Evolutionary conservation across 2,329 filamentous ascomycete genomes (phyloP).

Genomic region (Penicillium sp.): DNA sequence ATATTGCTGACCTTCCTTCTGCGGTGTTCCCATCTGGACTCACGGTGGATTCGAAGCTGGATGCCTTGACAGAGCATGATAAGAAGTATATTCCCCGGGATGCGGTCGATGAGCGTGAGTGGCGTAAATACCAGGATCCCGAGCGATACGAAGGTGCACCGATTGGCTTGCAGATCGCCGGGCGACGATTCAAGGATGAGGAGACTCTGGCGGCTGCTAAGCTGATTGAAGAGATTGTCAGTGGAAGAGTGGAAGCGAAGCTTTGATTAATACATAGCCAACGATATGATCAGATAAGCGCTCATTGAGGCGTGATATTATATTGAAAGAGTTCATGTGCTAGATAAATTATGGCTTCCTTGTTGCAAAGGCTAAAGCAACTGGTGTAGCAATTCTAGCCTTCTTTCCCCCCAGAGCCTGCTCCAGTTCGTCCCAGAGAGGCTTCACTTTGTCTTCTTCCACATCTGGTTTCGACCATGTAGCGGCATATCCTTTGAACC

Average conservation of each 20-base stretch:
- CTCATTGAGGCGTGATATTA: neutral
- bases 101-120: conserved; percentile 33
- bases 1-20: conserved; percentile 33
- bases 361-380: conserved; percentile 8
- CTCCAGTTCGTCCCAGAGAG: conserved; percentile 7
- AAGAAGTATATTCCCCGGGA: conserved; percentile 23
- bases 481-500: conserved; percentile 6
- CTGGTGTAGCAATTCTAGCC: conserved; percentile 1
- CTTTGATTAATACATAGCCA: neutral
- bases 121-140: conserved; percentile 33
- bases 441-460: neutral
- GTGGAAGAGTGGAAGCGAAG: conserved; percentile 3
- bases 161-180: conserved; percentile 55
- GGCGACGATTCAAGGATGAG: conserved; percentile 56
- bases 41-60: conserved; percentile 27
- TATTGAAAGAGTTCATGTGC: neutral
- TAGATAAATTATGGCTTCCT: neutral
- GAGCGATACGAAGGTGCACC: conserved; percentile 45
- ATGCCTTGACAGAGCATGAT: conserved; percentile 21
- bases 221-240: conserved; percentile 24
- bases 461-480: conserved; percentile 6
- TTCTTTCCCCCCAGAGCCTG: conserved; percentile 4
- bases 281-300: neutral
- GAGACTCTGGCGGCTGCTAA: conserved; percentile 42
- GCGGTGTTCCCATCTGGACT: conserved; percentile 32